Conservation (phyloP, 2,329 filamentous ascomycete genomes). For the Diplocarpon rosae region DNA sequence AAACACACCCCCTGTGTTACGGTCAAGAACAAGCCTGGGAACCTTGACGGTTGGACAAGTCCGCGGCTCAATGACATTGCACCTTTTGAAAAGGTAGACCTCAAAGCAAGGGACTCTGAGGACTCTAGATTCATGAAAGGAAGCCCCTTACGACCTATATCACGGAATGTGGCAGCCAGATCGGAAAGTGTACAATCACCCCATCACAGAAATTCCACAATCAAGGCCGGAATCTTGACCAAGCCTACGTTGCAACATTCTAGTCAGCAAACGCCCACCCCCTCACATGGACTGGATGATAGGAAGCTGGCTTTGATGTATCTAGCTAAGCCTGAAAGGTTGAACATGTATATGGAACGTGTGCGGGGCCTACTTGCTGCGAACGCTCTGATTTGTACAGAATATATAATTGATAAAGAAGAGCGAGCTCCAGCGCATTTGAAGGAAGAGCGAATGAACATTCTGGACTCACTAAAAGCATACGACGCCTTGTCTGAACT, state of each 20-base stretch:
- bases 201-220: constrained; percentile 19
- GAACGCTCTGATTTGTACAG: constrained; percentile 15
- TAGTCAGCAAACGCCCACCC: constrained; percentile 15
- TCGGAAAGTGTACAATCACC: constrained; percentile 19
- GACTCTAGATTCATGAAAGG: constrained; percentile 11
- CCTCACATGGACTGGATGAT: constrained; percentile 18
- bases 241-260: constrained; percentile 10
- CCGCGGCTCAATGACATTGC: constrained; percentile 8
- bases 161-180: constrained; percentile 15
- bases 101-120: constrained; percentile 3
- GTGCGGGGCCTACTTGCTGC: constrained; percentile 13
- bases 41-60: constrained; percentile 4
- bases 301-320: constrained; percentile 19
- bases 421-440: constrained; percentile 15
- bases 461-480: constrained; percentile 19
- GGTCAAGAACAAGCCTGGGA: constrained; percentile 13
- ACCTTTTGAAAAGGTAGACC: constrained; percentile 5
- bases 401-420: constrained; percentile 16
- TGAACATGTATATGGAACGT: constrained; percentile 16
- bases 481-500: constrained; percentile 11
- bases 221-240: constrained; percentile 4
- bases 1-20: constrained; percentile 11
- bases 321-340: constrained; percentile 14
- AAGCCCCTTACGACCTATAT: constrained; percentile 23
- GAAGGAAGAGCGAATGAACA: constrained; percentile 16